phyloP scores from a whole-genome alignment of 2,329 filamentous ascomycete genomes.

The Coleophoma cylindrospora region DNA sequence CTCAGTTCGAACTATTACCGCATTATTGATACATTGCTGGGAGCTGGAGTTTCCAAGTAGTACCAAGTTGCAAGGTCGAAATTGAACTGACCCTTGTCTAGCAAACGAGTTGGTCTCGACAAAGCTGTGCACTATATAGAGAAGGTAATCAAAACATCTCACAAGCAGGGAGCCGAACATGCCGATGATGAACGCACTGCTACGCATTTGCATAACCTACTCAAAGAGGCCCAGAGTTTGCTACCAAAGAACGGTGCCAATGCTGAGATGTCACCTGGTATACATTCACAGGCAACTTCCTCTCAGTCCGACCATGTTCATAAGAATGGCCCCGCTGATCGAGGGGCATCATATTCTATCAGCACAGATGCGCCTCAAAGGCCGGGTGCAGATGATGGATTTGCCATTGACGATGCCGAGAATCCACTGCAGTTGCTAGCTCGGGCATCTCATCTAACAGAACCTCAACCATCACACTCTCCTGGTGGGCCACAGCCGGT shows the following conservation, averaged over 20 bases:
- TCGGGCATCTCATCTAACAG: constrained; percentile 59
- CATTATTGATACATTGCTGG: too few species aligned
- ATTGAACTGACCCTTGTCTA: constrained; percentile 23
- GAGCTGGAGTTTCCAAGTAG: too few species aligned
- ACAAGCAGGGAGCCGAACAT: constrained; percentile 32
- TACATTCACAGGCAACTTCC: constrained; percentile 1
- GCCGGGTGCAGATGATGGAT: constrained; percentile 39
- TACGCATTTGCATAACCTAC: constrained; percentile 41
- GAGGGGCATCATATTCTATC: neutral
- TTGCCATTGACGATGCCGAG: constrained; percentile 67
- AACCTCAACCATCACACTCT: constrained; percentile 3
- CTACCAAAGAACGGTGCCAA: constrained; percentile 22
- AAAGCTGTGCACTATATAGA: constrained; percentile 72
- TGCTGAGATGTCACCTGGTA: constrained; percentile 14
- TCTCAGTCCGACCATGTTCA: neutral
- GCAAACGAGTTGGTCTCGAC: constrained; percentile 69
- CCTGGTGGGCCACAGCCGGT: neutral
- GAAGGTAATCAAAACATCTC: constrained; percentile 54
- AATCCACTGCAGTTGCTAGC: constrained; percentile 71
- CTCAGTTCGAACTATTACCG: too few species aligned
- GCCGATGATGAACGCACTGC: constrained; percentile 36
- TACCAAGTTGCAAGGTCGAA: too few species aligned
- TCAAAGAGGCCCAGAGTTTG: constrained; percentile 40
- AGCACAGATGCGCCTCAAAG: neutral
- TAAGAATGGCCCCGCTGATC: neutral